Evolutionary conservation across 192 early-diverging fungal species (phyloP).

Genomic region (Podochytrium sp.): DNA sequence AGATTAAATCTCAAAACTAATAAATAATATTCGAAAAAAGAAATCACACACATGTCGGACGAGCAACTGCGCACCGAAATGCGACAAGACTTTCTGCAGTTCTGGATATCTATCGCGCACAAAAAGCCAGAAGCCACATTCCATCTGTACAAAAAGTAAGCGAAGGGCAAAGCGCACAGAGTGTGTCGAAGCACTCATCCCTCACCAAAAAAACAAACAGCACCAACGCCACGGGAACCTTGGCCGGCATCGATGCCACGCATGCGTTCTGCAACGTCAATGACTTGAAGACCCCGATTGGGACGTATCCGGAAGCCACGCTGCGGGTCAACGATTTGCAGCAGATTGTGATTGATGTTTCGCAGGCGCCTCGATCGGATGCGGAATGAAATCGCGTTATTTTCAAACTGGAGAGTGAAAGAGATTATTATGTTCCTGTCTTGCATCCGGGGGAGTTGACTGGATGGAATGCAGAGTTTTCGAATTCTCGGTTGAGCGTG

Average conservation of each 20-base stretch:
- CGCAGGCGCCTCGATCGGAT: neutral
- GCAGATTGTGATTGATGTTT: neutral
- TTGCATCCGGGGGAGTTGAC: neutral
- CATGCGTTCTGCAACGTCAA: neutral
- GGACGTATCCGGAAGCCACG: constrained; percentile 6
- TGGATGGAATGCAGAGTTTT: neutral
- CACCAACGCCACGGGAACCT: constrained; percentile 1
- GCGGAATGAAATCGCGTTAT: neutral
- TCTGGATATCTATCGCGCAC: constrained; percentile 8
- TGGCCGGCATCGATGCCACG: constrained; percentile 3
- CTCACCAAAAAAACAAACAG: neutral
- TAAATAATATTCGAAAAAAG: neutral
- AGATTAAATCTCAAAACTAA: neutral
- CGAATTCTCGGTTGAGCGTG: neutral
- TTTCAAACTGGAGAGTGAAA: neutral
- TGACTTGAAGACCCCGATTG: constrained; percentile 16
- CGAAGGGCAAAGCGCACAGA: too few relatives aligned
- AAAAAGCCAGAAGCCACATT: constrained; percentile 14
- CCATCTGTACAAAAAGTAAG: constrained; percentile 12
- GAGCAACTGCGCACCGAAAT: neutral
- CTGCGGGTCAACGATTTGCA: constrained; percentile 12
- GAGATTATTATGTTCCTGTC: neutral
- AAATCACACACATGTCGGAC: too few relatives aligned
- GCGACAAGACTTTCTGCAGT: constrained; percentile 9
- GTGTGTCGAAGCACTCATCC: neutral